These are phyloP conservation scores for Sugiyamaella castrensis DNA, from an alignment of 1,139 yeast genomes.

Conservation along the genomic window DNA sequence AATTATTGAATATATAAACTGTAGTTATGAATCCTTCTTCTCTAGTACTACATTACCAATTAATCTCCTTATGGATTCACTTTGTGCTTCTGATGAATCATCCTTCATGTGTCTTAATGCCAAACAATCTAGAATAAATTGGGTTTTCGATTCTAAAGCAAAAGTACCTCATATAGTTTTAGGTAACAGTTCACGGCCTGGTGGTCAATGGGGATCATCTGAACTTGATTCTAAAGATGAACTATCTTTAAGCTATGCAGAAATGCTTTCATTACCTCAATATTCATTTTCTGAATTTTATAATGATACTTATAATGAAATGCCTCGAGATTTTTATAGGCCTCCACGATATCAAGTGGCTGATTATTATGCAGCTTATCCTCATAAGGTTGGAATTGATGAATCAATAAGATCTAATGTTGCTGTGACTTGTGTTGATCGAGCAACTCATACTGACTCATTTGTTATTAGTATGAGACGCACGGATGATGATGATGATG, in stretches of 20 bases:
- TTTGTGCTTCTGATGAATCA: slow-evolving; percentile 33
- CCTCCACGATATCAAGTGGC: slow-evolving; percentile 35
- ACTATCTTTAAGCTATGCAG: slow-evolving; percentile 35
- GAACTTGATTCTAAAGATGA: slow-evolving; percentile 24
- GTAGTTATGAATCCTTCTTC: slow-evolving; percentile 28
- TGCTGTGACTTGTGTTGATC: slow-evolving; percentile 23
- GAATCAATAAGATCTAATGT: slow-evolving; percentile 14
- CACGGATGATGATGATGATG: background rate
- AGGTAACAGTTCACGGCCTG: slow-evolving; percentile 31
- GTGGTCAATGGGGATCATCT: slow-evolving; percentile 39
- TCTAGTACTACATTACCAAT: slow-evolving; percentile 30
- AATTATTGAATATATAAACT: slow-evolving; percentile 25
- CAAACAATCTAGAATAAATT: slow-evolving; percentile 30
- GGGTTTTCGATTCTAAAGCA: slow-evolving; percentile 22
- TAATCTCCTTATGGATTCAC: slow-evolving; percentile 33
- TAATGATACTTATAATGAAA: slow-evolving; percentile 15
- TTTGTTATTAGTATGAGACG: slow-evolving; percentile 4
- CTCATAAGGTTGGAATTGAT: slow-evolving; percentile 27
- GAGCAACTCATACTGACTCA: slow-evolving; percentile 2
- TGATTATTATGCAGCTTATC: slow-evolving; percentile 33
- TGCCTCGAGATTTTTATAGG: slow-evolving; percentile 29
- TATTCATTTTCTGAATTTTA: slow-evolving; percentile 32
- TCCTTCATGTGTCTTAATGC: slow-evolving; percentile 24
- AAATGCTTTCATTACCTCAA: slow-evolving; percentile 39
- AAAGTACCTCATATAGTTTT: slow-evolving; percentile 29